These are phyloP conservation scores for Fremontodendron californicum DNA, from an alignment of 345 rosid genomes.

Conservation along the genomic window DNA sequence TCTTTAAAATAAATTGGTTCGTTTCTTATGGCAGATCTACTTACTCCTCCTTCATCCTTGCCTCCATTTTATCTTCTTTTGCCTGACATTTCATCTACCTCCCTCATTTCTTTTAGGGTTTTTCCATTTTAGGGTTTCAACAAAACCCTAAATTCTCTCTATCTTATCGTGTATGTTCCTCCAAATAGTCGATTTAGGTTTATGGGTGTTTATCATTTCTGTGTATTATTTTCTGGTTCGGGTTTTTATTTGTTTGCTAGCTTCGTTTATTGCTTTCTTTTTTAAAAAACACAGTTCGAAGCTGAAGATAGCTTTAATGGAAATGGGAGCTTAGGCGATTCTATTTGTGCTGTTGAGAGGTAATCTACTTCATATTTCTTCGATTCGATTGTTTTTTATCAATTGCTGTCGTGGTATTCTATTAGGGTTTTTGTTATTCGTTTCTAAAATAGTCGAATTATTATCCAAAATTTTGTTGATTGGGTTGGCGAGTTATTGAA, in stretches of 20 bases:
- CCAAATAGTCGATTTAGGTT: constrained; percentile 49
- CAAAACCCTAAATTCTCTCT: constrained; percentile 57
- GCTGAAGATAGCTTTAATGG: constrained; percentile 51
- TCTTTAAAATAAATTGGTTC: not conserved
- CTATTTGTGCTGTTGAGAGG: constrained; percentile 58
- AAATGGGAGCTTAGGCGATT: constrained; percentile 67
- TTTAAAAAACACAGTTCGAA: constrained; percentile 34
- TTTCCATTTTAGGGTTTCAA: constrained; percentile 38
- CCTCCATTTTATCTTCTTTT: constrained; percentile 22
- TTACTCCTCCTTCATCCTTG: constrained; percentile 16
- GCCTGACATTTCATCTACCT: constrained; percentile 26
- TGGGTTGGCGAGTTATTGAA: constrained; percentile 16
- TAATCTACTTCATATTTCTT: constrained; percentile 29
- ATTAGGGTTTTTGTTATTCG: constrained; percentile 49
- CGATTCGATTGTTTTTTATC: constrained; percentile 25
- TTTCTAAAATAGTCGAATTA: constrained; percentile 24
- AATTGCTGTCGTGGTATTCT: constrained; percentile 18
- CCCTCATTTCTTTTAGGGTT: constrained; percentile 31
- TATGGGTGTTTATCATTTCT: constrained; percentile 44
- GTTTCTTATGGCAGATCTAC: constrained; percentile 30
- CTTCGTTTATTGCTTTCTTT: constrained; percentile 7
- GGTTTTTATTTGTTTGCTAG: constrained; percentile 15
- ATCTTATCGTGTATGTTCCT: constrained; percentile 27
- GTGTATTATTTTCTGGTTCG: constrained; percentile 17
- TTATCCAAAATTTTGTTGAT: constrained; percentile 33